Base-by-base conservation (phyloP, 2,329 filamentous ascomycete species). In the Ophiostoma angusticollis region DNA sequence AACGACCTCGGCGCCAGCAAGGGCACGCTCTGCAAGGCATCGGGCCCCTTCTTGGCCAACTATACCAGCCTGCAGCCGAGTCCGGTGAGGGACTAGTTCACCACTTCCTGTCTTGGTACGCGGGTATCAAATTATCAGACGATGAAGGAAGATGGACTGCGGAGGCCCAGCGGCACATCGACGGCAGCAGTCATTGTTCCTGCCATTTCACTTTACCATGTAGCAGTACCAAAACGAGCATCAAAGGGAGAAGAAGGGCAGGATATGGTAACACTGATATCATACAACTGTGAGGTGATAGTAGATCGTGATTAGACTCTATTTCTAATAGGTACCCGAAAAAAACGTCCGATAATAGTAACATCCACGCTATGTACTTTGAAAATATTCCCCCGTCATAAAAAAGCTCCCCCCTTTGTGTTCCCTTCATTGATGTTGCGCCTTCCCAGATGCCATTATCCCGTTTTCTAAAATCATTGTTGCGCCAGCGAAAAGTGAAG, bases 21-120 rank as follows among this genome's bases (percentile, higher is more conserved):
- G 19, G 44, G 42, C 24, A 33, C 41, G 9, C 23, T 40, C 9
- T 48, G 47, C 42, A 12, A 24, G 12, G 27, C 39, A 2, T 4
- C 28, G 1, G 32, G 14, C 3, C 25, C 35, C n/a, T 13, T 44
- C 21, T 13, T 32, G 1, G 42, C 21, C 45, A 40, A 45, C 35
- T 49, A 44, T n/a, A 45, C 43, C 21, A 49, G 47, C 46, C 39
- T 38, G 22, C 19, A 49, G 45, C 46, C 47, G 7, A 42, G 43
- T 9, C 46, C 47, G 27, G 30, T 47, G 17, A 25, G 39, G 32
- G 31, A 37, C n/a, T 27, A 16, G 14, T 2, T 11, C n/a, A n/a
- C n/a, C n/a, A n/a, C n/a, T n/a, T n/a, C n/a, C n/a, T n/a, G n/a
- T n/a, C n/a, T n/a, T n/a, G n/a, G n/a, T n/a, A n/a, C n/a, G n/a